phyloP scores from a whole-genome alignment of 352 stramenopile genomes.

The Phytophthora lateralis region DNA sequence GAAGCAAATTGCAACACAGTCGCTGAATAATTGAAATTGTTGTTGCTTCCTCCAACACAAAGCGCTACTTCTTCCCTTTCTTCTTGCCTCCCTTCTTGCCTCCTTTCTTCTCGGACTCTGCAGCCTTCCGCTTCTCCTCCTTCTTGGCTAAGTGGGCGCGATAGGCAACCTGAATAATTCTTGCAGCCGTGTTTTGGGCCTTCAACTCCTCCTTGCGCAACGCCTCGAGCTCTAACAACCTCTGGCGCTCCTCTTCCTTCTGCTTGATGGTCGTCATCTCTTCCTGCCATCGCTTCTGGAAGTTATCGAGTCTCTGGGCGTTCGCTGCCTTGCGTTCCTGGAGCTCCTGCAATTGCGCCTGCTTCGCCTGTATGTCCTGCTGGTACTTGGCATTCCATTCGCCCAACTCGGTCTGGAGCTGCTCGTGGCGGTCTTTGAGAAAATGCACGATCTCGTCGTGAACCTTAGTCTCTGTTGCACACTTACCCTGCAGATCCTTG shows the following conservation, averaged over 20 bases:
- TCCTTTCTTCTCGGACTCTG: constrained; percentile 66
- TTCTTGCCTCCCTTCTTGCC: constrained; percentile 66
- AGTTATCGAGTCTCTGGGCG: constrained; percentile 62
- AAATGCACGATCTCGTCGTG: constrained; percentile 82
- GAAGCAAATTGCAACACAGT: not conserved
- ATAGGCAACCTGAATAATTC: constrained; percentile 75
- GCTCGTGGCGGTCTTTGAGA: constrained; percentile 78
- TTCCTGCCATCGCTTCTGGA: constrained; percentile 74
- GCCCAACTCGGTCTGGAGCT: constrained; percentile 59
- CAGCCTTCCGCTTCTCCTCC: constrained; percentile 67
- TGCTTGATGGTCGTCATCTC: constrained; percentile 74
- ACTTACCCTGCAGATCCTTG: constrained; percentile 64
- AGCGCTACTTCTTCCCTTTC: constrained; percentile 55
- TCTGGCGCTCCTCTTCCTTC: constrained; percentile 75
- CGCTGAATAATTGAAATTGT: not conserved
- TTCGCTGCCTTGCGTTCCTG: constrained; percentile 65
- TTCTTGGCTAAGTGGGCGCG: constrained; percentile 46
- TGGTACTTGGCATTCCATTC: constrained; percentile 87
- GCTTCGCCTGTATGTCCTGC: constrained; percentile 77
- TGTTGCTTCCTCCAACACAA: constrained; percentile 1
- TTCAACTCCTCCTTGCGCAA: constrained; percentile 73
- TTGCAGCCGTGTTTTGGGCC: constrained; percentile 65
- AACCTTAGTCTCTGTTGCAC: constrained; percentile 66
- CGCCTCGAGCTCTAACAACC: constrained; percentile 65
- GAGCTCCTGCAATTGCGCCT: constrained; percentile 61